These are phyloP conservation scores for Aspergillus sp. DNA, from an alignment of 2,329 filamentous ascomycete species.

Conservation along the genomic window DNA sequence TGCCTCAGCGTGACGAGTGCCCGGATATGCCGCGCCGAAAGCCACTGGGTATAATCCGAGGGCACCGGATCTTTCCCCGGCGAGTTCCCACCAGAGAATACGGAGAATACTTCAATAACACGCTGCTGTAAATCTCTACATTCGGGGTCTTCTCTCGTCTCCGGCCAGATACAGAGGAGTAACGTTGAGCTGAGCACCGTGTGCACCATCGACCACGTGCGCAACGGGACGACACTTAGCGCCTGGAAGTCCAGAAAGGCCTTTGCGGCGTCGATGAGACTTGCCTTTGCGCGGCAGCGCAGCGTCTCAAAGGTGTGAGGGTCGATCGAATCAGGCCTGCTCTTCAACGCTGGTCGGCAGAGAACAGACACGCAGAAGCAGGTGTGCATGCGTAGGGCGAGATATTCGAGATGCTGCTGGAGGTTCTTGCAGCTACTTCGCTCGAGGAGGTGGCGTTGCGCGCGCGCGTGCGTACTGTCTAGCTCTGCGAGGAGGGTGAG, in stretches of 20 bases:
- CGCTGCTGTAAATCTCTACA: conserved; percentile 35
- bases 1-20: conserved; percentile 33
- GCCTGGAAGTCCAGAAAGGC: conserved; percentile 40
- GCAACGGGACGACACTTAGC: conserved; percentile 34
- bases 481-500: conserved; percentile 46
- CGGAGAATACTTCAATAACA: conserved; percentile 38
- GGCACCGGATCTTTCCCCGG: conserved; percentile 16
- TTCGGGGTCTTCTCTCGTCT: conserved; percentile 35
- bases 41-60: conserved; percentile 32
- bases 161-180: conserved; percentile 40
- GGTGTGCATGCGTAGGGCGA: conserved; percentile 59
- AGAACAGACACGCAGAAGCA: conserved; percentile 62
- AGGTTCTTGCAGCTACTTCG: conserved; percentile 40
- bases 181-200: conserved; percentile 39
- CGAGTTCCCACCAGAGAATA: conserved; percentile 31
- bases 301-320: conserved; percentile 18
- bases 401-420: conserved; percentile 58
- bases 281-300: conserved; percentile 29
- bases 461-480: conserved; percentile 53
- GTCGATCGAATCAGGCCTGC: conserved; percentile 13
- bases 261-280: conserved; percentile 34
- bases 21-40: conserved; percentile 35
- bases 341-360: conserved; percentile 60
- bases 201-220: conserved; percentile 42
- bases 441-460: conserved; percentile 55